Conservation (phyloP, 2,329 filamentous ascomycete species). For the Emydomyces testavorans region DNA sequence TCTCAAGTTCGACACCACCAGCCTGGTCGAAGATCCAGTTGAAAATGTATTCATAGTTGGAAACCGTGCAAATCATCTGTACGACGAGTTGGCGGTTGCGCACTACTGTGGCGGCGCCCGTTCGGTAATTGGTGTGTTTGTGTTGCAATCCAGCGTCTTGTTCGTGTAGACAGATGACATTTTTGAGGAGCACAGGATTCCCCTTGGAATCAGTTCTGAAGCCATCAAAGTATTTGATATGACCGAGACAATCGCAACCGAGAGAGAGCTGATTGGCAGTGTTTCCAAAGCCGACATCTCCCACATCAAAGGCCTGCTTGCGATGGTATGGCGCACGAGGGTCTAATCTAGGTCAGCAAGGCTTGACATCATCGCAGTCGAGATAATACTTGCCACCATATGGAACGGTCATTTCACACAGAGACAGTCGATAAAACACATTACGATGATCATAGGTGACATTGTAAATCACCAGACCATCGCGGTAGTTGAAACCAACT, state of each 20-base stretch:
- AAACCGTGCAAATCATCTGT: constrained; percentile 59
- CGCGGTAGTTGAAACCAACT: constrained; percentile 50
- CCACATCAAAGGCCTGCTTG: constrained; percentile 59
- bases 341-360: constrained; percentile 47
- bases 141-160: constrained; percentile 58
- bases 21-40: constrained; percentile 62
- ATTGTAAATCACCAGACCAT: constrained; percentile 58
- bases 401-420: constrained; percentile 54
- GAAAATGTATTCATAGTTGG: constrained; percentile 64
- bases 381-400: constrained; percentile 27
- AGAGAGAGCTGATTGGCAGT: constrained; percentile 59
- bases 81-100: constrained; percentile 55
- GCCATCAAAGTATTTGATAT: constrained; percentile 55
- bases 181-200: constrained; percentile 48
- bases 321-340: constrained; percentile 57
- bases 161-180: constrained; percentile 58
- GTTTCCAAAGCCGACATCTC: constrained; percentile 54
- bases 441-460: constrained; percentile 52
- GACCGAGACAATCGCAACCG: constrained; percentile 59
- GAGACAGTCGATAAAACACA: constrained; percentile 54
- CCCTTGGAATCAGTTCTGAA: constrained; percentile 51
- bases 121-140: constrained; percentile 63
- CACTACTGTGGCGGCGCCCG: constrained; percentile 50
- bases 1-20: constrained; percentile 55
- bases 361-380: constrained; percentile 13